Base-by-base conservation (phyloP, 2,329 filamentous ascomycete species). In the Cercospora zeina region DNA sequence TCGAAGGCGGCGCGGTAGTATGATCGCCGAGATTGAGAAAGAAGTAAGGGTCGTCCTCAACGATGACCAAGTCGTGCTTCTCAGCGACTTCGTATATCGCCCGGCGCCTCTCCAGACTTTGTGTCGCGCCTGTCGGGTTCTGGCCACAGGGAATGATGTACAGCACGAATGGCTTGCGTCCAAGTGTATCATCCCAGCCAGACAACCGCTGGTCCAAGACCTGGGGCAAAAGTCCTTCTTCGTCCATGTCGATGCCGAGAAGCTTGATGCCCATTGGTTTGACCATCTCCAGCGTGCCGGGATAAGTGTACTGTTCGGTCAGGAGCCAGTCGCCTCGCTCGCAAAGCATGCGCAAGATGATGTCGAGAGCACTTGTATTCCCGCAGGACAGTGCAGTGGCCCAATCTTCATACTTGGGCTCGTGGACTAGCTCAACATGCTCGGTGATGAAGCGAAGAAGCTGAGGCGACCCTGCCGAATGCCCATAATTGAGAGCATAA, bases 141-240 rank as follows among this genome's bases (percentile, higher is more conserved):
- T 73, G 70, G 19, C 72, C 73, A 21, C 68, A 70, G n/a, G 73
- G 69, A 54, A 75, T 67, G 34, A 62, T 73, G 64, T 74, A 76
- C 36, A 75, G 59, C 8, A 73, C 33, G 16, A 45, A 62, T 1
- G 71, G 70, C 34, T 68, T 72, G n/a, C 58, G 62, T 9, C 67
- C 67, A 8, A 39, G 39, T 2, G 54, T 51, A 0, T 27, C n/a
- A 51, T 74, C 68, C 73, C 73, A 75, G 8, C 21, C 59, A 0
- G 51, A 49, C 1, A 75, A 63, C 27, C 66, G 62, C 4, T 34
- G n/a, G 45, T 71, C 67, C 39, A 75, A 53, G 24, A 68, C 68
- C 5, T 59, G 63, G 14, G 73, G 71, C 14, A 65, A 30, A 4
- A 73, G 59, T 3, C 73, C 73, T 10, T 68, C 31, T 3, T 67